These are phyloP conservation scores for Podospora pseudoanserina DNA, from an alignment of 495 filamentous ascomycete genomes.

Conservation along the genomic window DNA sequence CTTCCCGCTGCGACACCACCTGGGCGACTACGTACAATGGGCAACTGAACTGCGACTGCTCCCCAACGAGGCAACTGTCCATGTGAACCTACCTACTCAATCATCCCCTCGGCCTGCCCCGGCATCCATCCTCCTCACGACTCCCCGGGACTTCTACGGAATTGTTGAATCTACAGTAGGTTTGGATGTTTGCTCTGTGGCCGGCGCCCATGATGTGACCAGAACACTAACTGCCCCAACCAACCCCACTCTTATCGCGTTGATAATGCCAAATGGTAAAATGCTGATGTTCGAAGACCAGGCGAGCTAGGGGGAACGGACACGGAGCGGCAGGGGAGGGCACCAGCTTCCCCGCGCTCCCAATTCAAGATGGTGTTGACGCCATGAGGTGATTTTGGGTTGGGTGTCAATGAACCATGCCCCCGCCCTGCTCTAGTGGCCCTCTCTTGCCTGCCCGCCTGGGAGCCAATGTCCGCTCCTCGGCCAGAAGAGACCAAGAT, in stretches of 20 bases:
- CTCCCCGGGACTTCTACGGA: neutral
- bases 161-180: neutral
- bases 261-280: slow-evolving; percentile 4
- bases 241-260: slow-evolving; percentile 2
- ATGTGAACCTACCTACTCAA: neutral
- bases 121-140: neutral
- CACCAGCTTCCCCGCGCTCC: neutral
- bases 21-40: too few relatives aligned
- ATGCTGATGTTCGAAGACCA: neutral
- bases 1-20: slow-evolving; percentile 11
- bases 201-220: too few relatives aligned
- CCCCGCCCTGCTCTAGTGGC: neutral
- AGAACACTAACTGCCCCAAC: too few relatives aligned
- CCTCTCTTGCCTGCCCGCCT: neutral
- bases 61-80: slow-evolving; percentile 5
- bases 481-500: slow-evolving; percentile 4
- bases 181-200: too few relatives aligned
- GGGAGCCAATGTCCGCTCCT: neutral
- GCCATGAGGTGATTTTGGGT: slow-evolving; percentile 14
- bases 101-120: neutral
- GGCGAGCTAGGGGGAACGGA: neutral
- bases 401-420: slow-evolving; percentile 8
- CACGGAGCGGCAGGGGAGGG: neutral
- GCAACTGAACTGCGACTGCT: neutral
- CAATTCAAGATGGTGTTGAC: neutral